These are phyloP conservation scores for Penicillium malachiteum DNA, from an alignment of 495 filamentous ascomycete genomes.

Conservation along the genomic window DNA sequence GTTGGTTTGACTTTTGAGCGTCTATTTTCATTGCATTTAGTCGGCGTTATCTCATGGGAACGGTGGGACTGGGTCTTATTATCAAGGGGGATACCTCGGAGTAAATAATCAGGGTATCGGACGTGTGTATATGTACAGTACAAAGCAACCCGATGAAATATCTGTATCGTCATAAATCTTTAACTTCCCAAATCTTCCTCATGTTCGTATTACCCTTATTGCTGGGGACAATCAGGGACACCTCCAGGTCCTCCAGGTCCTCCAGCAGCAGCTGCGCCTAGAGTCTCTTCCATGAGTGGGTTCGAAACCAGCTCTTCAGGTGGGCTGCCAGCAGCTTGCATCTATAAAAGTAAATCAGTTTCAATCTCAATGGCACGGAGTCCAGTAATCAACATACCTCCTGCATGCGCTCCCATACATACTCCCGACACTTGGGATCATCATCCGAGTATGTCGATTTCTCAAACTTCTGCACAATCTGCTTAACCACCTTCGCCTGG, in stretches of 20 bases:
- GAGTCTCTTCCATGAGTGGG: conserved; percentile 38
- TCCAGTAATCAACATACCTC: conserved; percentile 60
- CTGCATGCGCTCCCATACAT: conserved; percentile 96
- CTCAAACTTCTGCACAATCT: conserved; percentile 90
- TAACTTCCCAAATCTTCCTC: not conserved
- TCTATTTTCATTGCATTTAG: conserved; percentile 17
- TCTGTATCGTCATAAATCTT: conserved; percentile 1
- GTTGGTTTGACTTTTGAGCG: conserved; percentile 1
- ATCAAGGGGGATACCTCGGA: conserved; percentile 8
- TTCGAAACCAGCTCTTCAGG: conserved; percentile 88
- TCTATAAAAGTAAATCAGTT: conserved; percentile 47
- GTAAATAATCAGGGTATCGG: conserved; percentile 30
- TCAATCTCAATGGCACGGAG: not conserved
- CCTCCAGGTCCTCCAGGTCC: conserved; percentile 20
- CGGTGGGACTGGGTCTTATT: not conserved
- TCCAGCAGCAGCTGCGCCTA: conserved; percentile 22
- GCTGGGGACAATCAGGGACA: conserved; percentile 41
- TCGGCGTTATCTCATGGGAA: conserved; percentile 15
- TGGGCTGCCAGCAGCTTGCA: conserved; percentile 92
- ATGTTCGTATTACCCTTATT: conserved; percentile 20
- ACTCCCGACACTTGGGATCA: conserved; percentile 79
- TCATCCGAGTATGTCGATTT: conserved; percentile 73
- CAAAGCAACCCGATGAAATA: conserved; percentile 19
- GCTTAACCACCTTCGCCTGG: conserved; percentile 76
- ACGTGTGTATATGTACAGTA: conserved; percentile 28